phyloP scores from a whole-genome alignment of 768 basidiomycete species.

The Gautieria morchelliformis region DNA sequence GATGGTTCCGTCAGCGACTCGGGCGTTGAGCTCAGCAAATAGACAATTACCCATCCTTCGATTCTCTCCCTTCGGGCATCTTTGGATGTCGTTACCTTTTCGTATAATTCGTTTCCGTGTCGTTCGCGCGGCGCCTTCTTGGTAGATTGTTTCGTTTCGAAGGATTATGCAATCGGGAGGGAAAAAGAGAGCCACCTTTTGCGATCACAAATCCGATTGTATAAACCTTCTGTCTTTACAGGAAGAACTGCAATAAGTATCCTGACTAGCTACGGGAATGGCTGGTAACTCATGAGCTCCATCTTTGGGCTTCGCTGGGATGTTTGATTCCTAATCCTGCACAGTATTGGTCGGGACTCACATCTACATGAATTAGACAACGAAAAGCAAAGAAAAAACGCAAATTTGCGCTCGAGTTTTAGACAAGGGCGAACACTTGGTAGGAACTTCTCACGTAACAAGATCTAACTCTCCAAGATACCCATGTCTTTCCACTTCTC shows the following conservation, averaged over 20 bases:
- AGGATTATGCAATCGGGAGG: too few relatives aligned
- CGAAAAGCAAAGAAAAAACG: too few relatives aligned
- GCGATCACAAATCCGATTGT: too few relatives aligned
- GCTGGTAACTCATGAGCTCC: too few relatives aligned
- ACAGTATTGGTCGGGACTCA: too few relatives aligned
- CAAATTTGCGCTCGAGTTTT: not conserved
- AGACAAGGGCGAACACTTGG: not conserved
- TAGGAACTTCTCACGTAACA: not conserved
- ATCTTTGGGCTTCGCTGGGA: too few relatives aligned
- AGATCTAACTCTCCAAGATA: constrained; percentile 38
- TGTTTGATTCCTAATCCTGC: too few relatives aligned
- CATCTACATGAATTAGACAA: too few relatives aligned
- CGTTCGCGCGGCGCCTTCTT: not conserved
- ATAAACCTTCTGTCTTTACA: too few relatives aligned
- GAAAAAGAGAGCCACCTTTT: too few relatives aligned
- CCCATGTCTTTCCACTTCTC: constrained; percentile 90
- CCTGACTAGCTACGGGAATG: too few relatives aligned
- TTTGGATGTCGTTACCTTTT: not conserved
- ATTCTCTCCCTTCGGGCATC: not conserved
- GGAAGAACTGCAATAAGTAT: too few relatives aligned
- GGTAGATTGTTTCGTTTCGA: not conserved
- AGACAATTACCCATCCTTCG: constrained; percentile 1
- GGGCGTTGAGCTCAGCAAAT: constrained; percentile 46
- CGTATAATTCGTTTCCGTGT: not conserved
- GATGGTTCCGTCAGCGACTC: constrained; percentile 55